A percentile compares a stretch with the other conserved stretches of the same genome.
Conservation (phyloP, 805 yeast genomes). For the Naumovozyma dairenensis region DNA sequence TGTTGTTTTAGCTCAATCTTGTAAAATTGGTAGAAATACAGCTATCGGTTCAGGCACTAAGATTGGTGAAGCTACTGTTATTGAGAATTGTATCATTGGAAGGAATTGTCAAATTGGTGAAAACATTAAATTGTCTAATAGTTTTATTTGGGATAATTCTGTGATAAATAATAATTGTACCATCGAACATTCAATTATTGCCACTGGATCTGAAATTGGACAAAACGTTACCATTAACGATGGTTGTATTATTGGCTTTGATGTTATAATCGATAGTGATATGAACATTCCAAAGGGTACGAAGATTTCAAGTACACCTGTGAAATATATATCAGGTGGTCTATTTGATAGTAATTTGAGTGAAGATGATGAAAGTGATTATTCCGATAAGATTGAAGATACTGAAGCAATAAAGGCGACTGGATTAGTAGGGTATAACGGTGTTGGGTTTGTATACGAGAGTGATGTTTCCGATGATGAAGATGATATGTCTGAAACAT, state of each 20-base stretch:
- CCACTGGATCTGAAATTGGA: slow-evolving; percentile 50
- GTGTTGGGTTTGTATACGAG: slow-evolving; percentile 31
- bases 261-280: slow-evolving; percentile 53
- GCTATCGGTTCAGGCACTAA: slow-evolving; percentile 70
- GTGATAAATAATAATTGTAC: slow-evolving; percentile 54
- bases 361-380: slow-evolving; percentile 22
- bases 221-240: slow-evolving; percentile 42
- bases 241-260: slow-evolving; percentile 75
- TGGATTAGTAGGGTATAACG: slow-evolving; percentile 30
- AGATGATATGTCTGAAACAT: slow-evolving; percentile 19
- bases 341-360: slow-evolving; percentile 24
- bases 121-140: slow-evolving; percentile 57
- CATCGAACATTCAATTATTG: slow-evolving; percentile 60
- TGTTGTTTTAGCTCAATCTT: slow-evolving; percentile 88
- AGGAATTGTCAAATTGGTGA: slow-evolving; percentile 77
- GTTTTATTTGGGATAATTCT: slow-evolving; percentile 84
- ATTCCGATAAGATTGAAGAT: slow-evolving; percentile 13
- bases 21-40: slow-evolving; percentile 70
- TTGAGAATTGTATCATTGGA: slow-evolving; percentile 73
- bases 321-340: slow-evolving; percentile 26
- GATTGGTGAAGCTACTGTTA: slow-evolving; percentile 64
- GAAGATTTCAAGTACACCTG: slow-evolving; percentile 42
- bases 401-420: slow-evolving; percentile 10
- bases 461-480: slow-evolving; percentile 29
- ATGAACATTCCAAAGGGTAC: slow-evolving; percentile 40